Evolutionary conservation across 202 grass and related monocot species (phyloP).

Genomic region (Carex arenaria): DNA sequence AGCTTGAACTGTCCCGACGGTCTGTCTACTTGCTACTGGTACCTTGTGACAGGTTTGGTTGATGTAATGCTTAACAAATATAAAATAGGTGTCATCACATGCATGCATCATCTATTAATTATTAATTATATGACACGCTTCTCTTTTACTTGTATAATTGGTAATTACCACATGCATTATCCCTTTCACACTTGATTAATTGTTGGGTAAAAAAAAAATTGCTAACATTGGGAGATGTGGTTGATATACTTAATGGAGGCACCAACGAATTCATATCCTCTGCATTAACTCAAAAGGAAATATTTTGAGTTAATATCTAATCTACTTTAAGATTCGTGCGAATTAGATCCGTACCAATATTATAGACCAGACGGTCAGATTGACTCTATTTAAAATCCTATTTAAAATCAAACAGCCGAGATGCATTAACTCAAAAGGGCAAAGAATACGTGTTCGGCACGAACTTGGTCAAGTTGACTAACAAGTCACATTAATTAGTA

Average conservation of each 20-base stretch:
- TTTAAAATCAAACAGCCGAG: too few species aligned
- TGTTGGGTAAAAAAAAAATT: background rate
- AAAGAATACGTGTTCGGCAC: too few species aligned
- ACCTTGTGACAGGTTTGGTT: background rate
- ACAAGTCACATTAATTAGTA: background rate
- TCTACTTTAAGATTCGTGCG: too few species aligned
- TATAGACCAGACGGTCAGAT: too few species aligned
- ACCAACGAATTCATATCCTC: too few species aligned
- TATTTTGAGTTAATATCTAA: too few species aligned
- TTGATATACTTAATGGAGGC: background rate
- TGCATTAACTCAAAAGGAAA: too few species aligned
- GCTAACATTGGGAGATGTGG: background rate
- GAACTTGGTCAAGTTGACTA: background rate
- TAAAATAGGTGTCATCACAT: background rate
- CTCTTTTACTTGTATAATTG: background rate
- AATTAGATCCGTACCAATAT: too few species aligned
- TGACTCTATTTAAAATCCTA: too few species aligned
- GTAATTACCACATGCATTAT: background rate
- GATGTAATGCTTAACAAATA: background rate
- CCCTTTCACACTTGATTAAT: background rate
- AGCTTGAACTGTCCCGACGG: background rate
- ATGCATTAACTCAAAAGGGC: too few species aligned
- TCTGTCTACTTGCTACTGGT: background rate
- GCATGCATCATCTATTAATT: background rate
- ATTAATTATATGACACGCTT: background rate